Evolutionary conservation across 2,329 filamentous ascomycete genomes (phyloP), one percentile per base, ranked within the genome.

Genomic region (Waltergamsia citrina): DNA sequence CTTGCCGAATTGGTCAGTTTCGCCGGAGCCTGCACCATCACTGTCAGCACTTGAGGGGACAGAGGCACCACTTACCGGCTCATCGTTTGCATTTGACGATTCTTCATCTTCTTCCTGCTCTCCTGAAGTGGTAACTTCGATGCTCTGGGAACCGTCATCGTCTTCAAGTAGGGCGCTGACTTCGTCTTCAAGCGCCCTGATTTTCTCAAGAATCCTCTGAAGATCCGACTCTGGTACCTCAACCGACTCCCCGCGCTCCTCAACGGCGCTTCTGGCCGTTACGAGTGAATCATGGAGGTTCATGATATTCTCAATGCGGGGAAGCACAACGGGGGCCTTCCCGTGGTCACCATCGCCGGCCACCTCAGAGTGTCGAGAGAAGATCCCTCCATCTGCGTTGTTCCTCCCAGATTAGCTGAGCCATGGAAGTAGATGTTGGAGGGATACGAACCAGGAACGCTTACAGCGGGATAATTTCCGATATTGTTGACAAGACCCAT

Each of bases 141-240:
- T 21, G 29, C 14, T 16, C 3, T 10, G 14, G 12, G 3, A 9
- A 10, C n/a, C 5, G 17, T n/a, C 33, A 8, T 17, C 33, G 4
- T 15, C 18, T 11, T 20, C 33, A 15, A 35, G 18, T 14, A 35
- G n/a, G 18, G 12, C 27, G 16, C 22, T 12, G 14, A 36, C 34
- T 15, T 28, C 16, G 11, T 22, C 22, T 19, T 36, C 34, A 14
- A 36, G 34, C n/a, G 14, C 23, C 23, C 11, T 12, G 10, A 36
- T 11, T 30, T 36, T 33, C 6, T 32, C 29, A 14, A 36, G 29
- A 4, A 36, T 32, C 11, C 33, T 24, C 23, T 27, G 8, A 12
- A 36, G 14, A 16, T 36, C 29, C 6, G 17, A 22, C 24, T 27
- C 29, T 8, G 34, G 26, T 8, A 35, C 33, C 11, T 23, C 32